Evolutionary conservation across 1,139 yeast species (phyloP).

Genomic region (Saccharomyces hybrid): DNA sequence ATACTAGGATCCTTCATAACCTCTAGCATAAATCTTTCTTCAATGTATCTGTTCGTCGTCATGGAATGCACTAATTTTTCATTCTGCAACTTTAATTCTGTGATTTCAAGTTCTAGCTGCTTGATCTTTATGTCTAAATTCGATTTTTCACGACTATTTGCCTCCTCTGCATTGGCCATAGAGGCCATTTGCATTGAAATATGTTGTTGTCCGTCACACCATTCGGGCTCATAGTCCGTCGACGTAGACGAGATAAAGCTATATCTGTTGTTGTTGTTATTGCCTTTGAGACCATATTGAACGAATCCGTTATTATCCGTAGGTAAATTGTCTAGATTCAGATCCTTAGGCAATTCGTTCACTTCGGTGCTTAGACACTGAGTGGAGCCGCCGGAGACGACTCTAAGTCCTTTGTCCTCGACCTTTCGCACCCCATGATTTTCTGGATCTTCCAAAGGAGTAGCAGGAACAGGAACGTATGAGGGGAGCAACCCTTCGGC

Average conservation of each 20-base stretch:
- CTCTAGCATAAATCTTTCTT: constrained; percentile 21
- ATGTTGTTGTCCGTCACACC: constrained; percentile 13
- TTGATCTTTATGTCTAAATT: constrained; percentile 27
- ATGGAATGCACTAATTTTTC: constrained; percentile 28
- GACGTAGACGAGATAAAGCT: constrained; percentile 29
- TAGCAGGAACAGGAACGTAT: background rate
- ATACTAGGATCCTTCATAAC: constrained; percentile 14
- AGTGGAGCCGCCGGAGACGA: background rate
- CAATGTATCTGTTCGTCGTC: constrained; percentile 21
- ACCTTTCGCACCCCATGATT: background rate
- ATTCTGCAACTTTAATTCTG: constrained; percentile 29
- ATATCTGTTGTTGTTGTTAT: constrained; percentile 20
- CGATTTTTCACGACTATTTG: constrained; percentile 4
- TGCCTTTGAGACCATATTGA: constrained; percentile 9
- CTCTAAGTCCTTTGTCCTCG: background rate
- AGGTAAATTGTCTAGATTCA: constrained; percentile 15
- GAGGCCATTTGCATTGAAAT: background rate
- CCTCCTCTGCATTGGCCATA: background rate
- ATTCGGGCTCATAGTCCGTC: constrained; percentile 25
- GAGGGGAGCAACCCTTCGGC: background rate
- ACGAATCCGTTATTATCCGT: constrained; percentile 24
- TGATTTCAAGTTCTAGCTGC: constrained; percentile 28
- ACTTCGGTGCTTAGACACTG: background rate
- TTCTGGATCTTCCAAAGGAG: background rate
- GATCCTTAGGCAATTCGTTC: constrained; percentile 9